A percentile compares a stretch with the other conserved stretches of the same genome.
Conservation (phyloP, 2,329 filamentous ascomycete genomes). For the Hyphodiscus sp. region DNA sequence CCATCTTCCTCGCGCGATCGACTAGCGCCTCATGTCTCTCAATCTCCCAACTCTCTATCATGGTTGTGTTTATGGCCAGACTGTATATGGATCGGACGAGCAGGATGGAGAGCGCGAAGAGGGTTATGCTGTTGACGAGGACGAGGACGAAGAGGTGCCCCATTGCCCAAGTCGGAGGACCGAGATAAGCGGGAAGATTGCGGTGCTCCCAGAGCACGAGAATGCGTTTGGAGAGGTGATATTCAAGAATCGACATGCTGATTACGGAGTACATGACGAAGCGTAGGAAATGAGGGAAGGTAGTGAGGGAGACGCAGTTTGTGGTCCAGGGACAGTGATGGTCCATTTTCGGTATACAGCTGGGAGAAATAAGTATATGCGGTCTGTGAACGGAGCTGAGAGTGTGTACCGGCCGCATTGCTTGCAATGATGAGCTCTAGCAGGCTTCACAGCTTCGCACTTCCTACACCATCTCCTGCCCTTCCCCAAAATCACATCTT, state of each 20-base stretch:
- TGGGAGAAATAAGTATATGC: slow-evolving; percentile 19
- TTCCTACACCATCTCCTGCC: slow-evolving; percentile 63
- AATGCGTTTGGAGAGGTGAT: slow-evolving; percentile 54
- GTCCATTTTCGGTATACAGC: slow-evolving; percentile 75
- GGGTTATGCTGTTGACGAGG: slow-evolving; percentile 50
- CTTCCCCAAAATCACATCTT: slow-evolving; percentile 17
- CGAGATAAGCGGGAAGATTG: slow-evolving; percentile 67
- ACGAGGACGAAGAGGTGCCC: slow-evolving; percentile 53
- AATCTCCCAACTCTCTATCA: slow-evolving; percentile 74
- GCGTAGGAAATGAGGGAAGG: slow-evolving; percentile 75
- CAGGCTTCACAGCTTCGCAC: slow-evolving; percentile 68
- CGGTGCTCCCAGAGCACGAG: slow-evolving; percentile 56
- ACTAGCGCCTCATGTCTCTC: slow-evolving; percentile 56
- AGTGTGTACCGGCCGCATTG: slow-evolving; percentile 53
- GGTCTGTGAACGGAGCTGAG: not conserved
- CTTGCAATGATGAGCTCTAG: slow-evolving; percentile 75
- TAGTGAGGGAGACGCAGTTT: slow-evolving; percentile 78
- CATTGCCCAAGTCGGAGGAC: slow-evolving; percentile 55
- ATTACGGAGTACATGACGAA: slow-evolving; percentile 64
- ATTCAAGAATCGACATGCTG: slow-evolving; percentile 53
- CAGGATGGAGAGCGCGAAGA: slow-evolving; percentile 58
- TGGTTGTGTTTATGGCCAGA: slow-evolving; percentile 65
- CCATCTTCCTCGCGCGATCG: slow-evolving; percentile 37
- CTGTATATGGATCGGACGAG: slow-evolving; percentile 54
- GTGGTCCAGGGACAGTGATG: slow-evolving; percentile 82